Evolutionary conservation across 1,284 basidiomycete species (phyloP).

Genomic region (Microbotryum lychnidis-dioicae): DNA sequence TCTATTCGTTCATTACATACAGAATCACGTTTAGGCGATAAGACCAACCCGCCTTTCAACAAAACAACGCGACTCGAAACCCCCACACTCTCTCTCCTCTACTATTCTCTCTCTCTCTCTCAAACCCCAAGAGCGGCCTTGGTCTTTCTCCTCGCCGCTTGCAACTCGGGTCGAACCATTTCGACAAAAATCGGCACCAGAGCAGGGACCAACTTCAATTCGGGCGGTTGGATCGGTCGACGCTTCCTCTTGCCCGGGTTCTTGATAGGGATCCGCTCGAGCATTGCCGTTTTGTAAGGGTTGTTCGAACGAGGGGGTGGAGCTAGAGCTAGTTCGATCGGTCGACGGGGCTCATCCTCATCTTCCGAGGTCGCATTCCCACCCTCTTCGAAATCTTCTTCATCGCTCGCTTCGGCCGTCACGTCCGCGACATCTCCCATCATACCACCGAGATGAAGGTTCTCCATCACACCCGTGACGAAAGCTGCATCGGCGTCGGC

Average conservation of each 20-base stretch:
- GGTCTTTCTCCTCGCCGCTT: conserved; percentile 4
- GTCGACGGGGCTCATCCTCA: conserved; percentile 37
- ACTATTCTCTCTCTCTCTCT: no score
- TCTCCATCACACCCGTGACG: conserved; percentile 66
- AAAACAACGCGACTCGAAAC: no score
- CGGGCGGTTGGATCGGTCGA: conserved; percentile 58
- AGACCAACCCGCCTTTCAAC: no score
- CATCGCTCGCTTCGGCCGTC: conserved; percentile 54
- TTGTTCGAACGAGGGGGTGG: conserved; percentile 2
- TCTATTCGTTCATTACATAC: no score
- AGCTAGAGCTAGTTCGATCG: conserved; percentile 1
- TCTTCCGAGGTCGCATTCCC: conserved; percentile 39
- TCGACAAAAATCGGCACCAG: conserved; percentile 80
- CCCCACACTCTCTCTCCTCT: no score
- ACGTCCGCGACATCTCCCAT: conserved; percentile 70
- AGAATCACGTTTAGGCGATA: no score
- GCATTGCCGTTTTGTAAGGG: conserved; percentile 8
- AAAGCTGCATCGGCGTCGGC: conserved; percentile 69
- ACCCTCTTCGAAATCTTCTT: conserved; percentile 45
- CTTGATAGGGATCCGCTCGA: conserved; percentile 15
- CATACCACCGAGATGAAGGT: conserved; percentile 69
- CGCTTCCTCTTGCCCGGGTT: conserved; percentile 43
- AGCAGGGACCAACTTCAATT: conserved; percentile 63
- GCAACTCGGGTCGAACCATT: conserved; percentile 50
- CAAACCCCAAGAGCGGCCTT: no score